Conservation (phyloP, 768 basidiomycete species). For the Tephrocybe sp. region DNA sequence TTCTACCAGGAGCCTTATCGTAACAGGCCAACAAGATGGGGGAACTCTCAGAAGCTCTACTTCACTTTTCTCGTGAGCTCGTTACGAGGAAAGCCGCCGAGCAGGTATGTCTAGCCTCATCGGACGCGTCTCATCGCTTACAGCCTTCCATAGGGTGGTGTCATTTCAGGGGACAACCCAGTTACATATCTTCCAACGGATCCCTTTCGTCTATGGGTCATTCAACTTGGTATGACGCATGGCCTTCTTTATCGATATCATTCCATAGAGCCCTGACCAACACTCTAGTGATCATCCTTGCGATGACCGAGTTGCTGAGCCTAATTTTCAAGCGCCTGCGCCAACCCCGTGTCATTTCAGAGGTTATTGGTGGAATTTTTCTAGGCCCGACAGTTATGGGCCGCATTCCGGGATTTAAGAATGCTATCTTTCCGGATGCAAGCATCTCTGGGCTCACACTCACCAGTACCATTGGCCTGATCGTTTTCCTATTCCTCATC, state of each 20-base stretch:
- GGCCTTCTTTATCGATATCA: not conserved
- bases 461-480: constrained; percentile 73
- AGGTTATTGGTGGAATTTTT: constrained; percentile 88
- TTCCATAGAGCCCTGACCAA: constrained; percentile 19
- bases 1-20: no score
- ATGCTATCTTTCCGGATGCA: constrained; percentile 53
- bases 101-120: constrained; percentile 34
- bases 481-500: constrained; percentile 83
- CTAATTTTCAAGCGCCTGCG: constrained; percentile 66
- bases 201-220: constrained; percentile 76
- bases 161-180: constrained; percentile 80
- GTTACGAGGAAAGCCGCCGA: constrained; percentile 47
- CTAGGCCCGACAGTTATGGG: constrained; percentile 81
- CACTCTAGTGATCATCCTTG: constrained; percentile 71
- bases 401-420: constrained; percentile 69
- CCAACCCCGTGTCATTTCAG: constrained; percentile 91
- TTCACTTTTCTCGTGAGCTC: constrained; percentile 28
- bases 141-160: constrained; percentile 54
- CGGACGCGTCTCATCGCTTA: not conserved
- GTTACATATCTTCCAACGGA: constrained; percentile 56
- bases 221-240: constrained; percentile 63
- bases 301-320: constrained; percentile 72
- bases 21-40: constrained; percentile 41
- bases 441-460: constrained; percentile 63
- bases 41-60: constrained; percentile 38